Conservation (phyloP, 371 early-diverging fungal species). For the Rhizopus microsporus region DNA sequence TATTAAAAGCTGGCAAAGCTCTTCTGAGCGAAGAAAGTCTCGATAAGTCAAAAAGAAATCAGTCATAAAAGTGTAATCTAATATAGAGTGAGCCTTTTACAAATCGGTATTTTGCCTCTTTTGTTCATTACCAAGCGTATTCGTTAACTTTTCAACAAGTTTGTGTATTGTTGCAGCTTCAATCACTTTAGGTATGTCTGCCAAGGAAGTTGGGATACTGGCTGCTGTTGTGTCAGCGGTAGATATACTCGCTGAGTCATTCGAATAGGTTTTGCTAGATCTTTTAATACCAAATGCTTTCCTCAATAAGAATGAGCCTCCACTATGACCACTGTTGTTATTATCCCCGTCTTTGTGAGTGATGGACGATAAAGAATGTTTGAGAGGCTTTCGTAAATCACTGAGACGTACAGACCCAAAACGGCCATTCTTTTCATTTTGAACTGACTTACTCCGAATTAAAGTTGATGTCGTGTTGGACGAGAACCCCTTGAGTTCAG, state of each 20-base stretch:
- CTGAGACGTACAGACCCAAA: not conserved
- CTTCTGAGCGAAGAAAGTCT: constrained; percentile 59
- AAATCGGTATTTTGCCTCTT: not conserved
- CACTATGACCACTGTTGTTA: not conserved
- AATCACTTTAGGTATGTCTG: constrained; percentile 44
- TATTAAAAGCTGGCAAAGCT: constrained; percentile 59
- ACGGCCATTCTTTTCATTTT: constrained; percentile 6
- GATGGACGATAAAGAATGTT: not conserved
- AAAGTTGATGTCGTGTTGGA: constrained; percentile 34
- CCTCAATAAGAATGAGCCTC: constrained; percentile 22
- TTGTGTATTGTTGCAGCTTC: constrained; percentile 68
- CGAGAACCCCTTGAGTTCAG: constrained; percentile 34
- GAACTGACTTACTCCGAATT: constrained; percentile 9
- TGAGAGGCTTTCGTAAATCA: not conserved
- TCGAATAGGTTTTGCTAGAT: constrained; percentile 10
- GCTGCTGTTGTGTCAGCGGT: not conserved
- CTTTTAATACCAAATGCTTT: constrained; percentile 27
- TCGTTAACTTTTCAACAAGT: constrained; percentile 64
- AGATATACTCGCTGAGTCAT: constrained; percentile 6
- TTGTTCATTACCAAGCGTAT: constrained; percentile 42
- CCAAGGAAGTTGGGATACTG: not conserved
- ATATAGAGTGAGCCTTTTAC: constrained; percentile 1
- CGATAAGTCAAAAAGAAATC: constrained; percentile 76
- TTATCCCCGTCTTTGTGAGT: not conserved
- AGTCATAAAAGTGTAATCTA: constrained; percentile 71